Conservation (phyloP, 2,329 filamentous ascomycete species). For the Fusarium sp. region DNA sequence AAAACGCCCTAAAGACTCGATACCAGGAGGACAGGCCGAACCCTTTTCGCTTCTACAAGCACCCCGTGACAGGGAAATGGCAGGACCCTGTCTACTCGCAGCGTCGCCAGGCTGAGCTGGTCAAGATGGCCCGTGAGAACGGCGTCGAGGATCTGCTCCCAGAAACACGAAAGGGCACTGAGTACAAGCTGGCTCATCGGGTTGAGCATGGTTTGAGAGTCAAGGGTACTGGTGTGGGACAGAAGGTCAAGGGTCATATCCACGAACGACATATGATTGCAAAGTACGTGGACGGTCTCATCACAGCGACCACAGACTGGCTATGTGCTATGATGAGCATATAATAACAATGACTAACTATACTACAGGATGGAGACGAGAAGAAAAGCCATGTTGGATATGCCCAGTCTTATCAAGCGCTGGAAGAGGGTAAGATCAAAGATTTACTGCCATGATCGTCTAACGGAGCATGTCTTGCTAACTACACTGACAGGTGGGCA, state of each 20-base stretch:
- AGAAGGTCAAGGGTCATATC: conserved; percentile 94
- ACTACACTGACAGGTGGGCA: conserved; percentile 61
- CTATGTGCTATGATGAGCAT: neutral
- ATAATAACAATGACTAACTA: conserved; percentile 31
- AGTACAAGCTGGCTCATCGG: conserved; percentile 75
- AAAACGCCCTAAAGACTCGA: conserved; percentile 57
- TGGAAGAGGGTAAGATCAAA: conserved; percentile 82
- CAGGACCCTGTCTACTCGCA: conserved; percentile 85
- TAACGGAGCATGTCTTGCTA: conserved; percentile 45
- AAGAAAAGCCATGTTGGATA: conserved; percentile 91
- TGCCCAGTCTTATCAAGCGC: conserved; percentile 90
- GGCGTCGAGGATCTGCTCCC: conserved; percentile 86
- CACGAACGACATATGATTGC: conserved; percentile 89
- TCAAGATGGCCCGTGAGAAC: conserved; percentile 83
- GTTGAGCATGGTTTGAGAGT: conserved; percentile 85
- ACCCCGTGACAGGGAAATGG: conserved; percentile 84
- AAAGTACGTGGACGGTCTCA: conserved; percentile 63
- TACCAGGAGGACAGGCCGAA: conserved; percentile 73
- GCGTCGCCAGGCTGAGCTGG: conserved; percentile 88
- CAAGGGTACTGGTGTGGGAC: conserved; percentile 91
- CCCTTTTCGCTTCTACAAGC: conserved; percentile 84
- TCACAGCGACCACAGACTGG: neutral
- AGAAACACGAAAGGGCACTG: conserved; percentile 79
- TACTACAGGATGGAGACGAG: conserved; percentile 80
- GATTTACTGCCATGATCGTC: neutral